phyloP scores from a whole-genome alignment of 2,329 filamentous ascomycete genomes.

The Chaetomium sp. region DNA sequence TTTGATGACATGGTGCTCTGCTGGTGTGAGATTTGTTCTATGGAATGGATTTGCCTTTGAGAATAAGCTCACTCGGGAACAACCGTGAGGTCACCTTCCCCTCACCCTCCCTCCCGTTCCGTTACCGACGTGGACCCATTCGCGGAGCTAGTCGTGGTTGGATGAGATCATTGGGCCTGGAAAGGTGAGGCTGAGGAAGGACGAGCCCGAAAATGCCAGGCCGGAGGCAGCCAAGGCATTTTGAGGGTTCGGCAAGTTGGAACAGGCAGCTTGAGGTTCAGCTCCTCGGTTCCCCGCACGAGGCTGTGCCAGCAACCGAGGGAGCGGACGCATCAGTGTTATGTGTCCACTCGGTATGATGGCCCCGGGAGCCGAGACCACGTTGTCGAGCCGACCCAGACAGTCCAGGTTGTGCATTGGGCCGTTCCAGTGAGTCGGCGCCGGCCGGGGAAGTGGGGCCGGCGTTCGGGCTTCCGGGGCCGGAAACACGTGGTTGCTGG shows the following conservation, averaged over 20 bases:
- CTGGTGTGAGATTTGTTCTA: background rate
- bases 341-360: background rate
- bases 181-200: slow-evolving; percentile 3
- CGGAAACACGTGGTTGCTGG: background rate
- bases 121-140: background rate
- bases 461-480: background rate
- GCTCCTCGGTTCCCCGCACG: background rate
- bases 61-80: background rate
- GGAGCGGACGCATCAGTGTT: background rate
- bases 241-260: background rate
- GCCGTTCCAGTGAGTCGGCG: too few species aligned
- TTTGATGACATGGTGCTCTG: background rate
- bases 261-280: background rate
- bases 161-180: background rate
- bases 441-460: background rate
- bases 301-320: background rate
- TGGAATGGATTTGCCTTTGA: background rate
- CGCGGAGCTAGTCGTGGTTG: background rate
- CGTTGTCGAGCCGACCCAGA: background rate
- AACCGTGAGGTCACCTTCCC: background rate
- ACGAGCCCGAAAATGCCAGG: background rate
- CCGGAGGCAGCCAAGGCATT: background rate
- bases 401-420: background rate
- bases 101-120: background rate
- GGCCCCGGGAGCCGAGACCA: background rate